phyloP scores from a whole-genome alignment of 345 rosid genomes.

The Hypericum perforatum region DNA sequence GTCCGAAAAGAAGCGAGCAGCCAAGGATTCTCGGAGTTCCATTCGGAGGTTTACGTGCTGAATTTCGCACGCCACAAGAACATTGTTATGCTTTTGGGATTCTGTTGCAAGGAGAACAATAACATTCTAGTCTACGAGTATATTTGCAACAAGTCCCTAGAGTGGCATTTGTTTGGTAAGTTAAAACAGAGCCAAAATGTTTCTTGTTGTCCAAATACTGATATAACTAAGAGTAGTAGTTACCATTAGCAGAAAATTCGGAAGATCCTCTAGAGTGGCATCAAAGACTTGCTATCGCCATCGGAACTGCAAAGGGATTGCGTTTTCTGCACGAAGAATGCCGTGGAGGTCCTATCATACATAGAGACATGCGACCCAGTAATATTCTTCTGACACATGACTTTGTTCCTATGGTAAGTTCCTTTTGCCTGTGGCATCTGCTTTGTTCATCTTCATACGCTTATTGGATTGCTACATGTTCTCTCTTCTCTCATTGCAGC shows the following conservation, averaged over 20 bases:
- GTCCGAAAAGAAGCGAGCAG: conserved; percentile 47
- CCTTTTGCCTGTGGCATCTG: background rate
- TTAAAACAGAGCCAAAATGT: background rate
- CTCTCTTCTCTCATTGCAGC: conserved; percentile 15
- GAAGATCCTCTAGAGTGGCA: conserved; percentile 46
- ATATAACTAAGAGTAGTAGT: no score
- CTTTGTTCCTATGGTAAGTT: conserved; percentile 49
- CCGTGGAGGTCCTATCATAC: conserved; percentile 51
- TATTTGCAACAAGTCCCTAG: conserved; percentile 54
- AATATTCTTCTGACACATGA: conserved; percentile 61
- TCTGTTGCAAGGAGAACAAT: conserved; percentile 50
- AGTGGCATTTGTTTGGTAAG: conserved; percentile 61
- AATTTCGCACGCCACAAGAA: conserved; percentile 62
- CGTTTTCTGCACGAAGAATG: conserved; percentile 59
- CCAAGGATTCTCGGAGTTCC: conserved; percentile 47
- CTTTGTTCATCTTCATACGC: background rate
- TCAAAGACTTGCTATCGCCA: conserved; percentile 41
- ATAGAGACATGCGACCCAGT: conserved; percentile 50
- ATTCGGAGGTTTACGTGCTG: conserved; percentile 40
- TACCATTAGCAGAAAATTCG: conserved; percentile 17
- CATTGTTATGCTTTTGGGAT: conserved; percentile 59
- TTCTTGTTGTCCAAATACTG: background rate
- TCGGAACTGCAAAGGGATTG: conserved; percentile 54
- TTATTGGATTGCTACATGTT: conserved; percentile 1
- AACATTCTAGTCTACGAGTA: conserved; percentile 59